These are phyloP conservation scores for Blechomonas ayalai DNA, from an alignment of 208 protist species.

Conservation along the genomic window DNA sequence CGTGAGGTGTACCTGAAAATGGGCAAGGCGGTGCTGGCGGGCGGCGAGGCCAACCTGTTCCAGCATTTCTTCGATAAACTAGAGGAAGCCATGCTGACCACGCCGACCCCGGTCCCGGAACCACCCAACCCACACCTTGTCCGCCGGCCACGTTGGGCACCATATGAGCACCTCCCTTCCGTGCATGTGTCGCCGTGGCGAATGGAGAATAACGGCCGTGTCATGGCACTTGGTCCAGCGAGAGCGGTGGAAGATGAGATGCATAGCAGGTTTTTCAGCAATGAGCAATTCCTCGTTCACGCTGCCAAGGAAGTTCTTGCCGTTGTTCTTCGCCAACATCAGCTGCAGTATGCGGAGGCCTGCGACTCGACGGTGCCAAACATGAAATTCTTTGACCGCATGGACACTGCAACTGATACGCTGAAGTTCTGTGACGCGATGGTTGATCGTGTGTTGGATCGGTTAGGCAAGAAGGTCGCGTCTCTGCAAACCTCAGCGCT, in stretches of 20 bases:
- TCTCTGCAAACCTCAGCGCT: slow-evolving; percentile 51
- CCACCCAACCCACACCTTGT: slow-evolving; percentile 85
- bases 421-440: slow-evolving; percentile 48
- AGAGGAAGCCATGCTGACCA: slow-evolving; percentile 73
- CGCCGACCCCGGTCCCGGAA: slow-evolving; percentile 86
- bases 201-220: slow-evolving; percentile 53
- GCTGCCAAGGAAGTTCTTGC: slow-evolving; percentile 37
- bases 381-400: slow-evolving; percentile 8
- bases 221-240: slow-evolving; percentile 56
- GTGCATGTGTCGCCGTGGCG: slow-evolving; percentile 79
- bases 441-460: slow-evolving; percentile 37
- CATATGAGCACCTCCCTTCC: slow-evolving; percentile 68
- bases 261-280: slow-evolving; percentile 82
- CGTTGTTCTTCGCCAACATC: slow-evolving; percentile 32
- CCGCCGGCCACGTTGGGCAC: slow-evolving; percentile 56
- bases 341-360: slow-evolving; percentile 20
- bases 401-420: slow-evolving; percentile 16
- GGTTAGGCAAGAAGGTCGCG: slow-evolving; percentile 21
- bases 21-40: slow-evolving; percentile 66
- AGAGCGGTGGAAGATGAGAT: slow-evolving; percentile 58
- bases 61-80: slow-evolving; percentile 68
- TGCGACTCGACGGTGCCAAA: slow-evolving; percentile 6
- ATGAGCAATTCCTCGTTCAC: slow-evolving; percentile 81
- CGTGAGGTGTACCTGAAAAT: slow-evolving; percentile 84
- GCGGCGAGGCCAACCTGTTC: slow-evolving; percentile 41